phyloP scores from a whole-genome alignment of 306 rosid genomes.

The Hippophae rhamnoides region DNA sequence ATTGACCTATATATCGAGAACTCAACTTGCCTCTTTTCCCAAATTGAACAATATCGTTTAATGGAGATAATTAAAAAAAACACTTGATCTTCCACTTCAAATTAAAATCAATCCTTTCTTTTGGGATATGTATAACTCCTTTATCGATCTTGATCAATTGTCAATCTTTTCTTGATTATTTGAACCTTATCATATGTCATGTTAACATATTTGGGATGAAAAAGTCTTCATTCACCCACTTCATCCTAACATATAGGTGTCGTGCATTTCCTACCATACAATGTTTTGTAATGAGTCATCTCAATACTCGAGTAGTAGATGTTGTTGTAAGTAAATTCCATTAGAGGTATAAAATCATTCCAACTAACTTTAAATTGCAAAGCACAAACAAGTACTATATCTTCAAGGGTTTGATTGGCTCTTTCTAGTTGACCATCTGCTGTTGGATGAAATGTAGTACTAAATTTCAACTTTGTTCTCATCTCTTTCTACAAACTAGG shows the following conservation, averaged over 20 bases:
- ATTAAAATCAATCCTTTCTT: neutral
- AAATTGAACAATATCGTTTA: neutral
- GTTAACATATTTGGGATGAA: no score
- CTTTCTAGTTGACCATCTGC: neutral
- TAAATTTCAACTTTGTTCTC: neutral
- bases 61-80: neutral
- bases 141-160: neutral
- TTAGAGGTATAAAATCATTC: neutral
- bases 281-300: no score
- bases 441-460: neutral
- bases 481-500: neutral
- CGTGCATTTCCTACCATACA: no score
- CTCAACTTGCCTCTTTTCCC: neutral
- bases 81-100: neutral
- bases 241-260: no score
- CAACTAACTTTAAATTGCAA: neutral
- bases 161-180: no score
- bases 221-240: no score
- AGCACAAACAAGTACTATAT: neutral
- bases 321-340: neutral
- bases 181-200: neutral
- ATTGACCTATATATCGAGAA: no score
- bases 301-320: no score
- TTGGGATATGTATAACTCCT: neutral
- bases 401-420: neutral